Evolutionary conservation across 2,329 filamentous ascomycete species (phyloP), one percentile per base, ranked within the genome.

Genomic region (Bipolaris oryzae): DNA sequence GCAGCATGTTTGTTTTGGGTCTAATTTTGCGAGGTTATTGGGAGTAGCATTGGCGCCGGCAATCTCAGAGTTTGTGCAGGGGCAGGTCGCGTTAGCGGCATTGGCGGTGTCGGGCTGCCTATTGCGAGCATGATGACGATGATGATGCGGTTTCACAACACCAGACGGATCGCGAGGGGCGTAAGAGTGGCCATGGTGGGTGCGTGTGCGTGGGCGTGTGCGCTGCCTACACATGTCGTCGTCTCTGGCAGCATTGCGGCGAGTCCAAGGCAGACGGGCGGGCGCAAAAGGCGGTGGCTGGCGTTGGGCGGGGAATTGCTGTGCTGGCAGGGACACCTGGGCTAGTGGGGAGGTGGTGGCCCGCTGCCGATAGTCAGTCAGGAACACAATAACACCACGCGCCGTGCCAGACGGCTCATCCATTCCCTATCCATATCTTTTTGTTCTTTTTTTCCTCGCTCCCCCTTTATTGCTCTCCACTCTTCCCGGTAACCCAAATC

Each of bases 31-130:
- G 70, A 70, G 53, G 15, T 28, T 28, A 41, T 16, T n/a, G 15
- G 25, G 15, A 31, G 43, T 39, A 11, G 56, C 43, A 35, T 53
- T 51, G 41, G 53, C 49, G 23, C 35, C 31, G 52, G 64, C 56
- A 71, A 72, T 71, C 57, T 70, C 63, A 57, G 53, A 47, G 31
- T 62, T 61, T 61, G 57, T 47, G 39, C 46, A 50, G 51, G 58
- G 46, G 21, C 34, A 45, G 25, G 23, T 28, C 47, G 47, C 39
- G 47, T 47, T 54, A 58, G 61, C 64, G 60, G 51, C 34, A 41
- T 57, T 62, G 63, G 64, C 63, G 61, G 66, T 53, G 64, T 28
- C 25, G 42, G 41, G 51, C 54, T 28, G 51, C n/a, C 23, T n/a
- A 7, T 7, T 3, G 42, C 25, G 39, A 44, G 13, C 10, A 4